Base-by-base conservation (phyloP, 371 early-diverging fungal species). In the Syncephalastrum monosporum region DNA sequence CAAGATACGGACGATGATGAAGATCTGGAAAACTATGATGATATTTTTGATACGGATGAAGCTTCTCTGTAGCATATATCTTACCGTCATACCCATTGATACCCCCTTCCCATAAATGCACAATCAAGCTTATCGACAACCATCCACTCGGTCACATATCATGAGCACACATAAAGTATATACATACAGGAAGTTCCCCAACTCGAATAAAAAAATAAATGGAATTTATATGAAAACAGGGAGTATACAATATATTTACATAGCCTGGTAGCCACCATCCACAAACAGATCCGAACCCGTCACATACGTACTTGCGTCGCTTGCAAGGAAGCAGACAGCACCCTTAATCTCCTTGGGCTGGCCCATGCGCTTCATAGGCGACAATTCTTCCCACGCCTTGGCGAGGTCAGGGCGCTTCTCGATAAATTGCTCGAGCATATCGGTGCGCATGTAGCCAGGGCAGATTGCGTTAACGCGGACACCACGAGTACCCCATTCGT, bases 281-380 rank as follows among this genome's bases (percentile, higher is more conserved):
- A 79, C 72, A 46, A 69, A 69, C 16, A 79, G 51, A 16, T 79
- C 72, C 27, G 72, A 53, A 41, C 83, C 87, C 12, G 84, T 84
- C 25, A 88, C 74, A 63, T 72, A 87, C 25, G 76, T 59, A 50
- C 78, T 86, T 3, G 86, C 85, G 49, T 84, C 88, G 25, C 85
- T 83, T 17, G 83, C 86, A 55, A 92, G 72, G 67, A 79, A 92
- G 42, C 90, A 67, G 19, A 89, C 79, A 17, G 88, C 83, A 55
- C 86, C 83, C 59, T 84, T 85, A 44, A 90, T 80, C 61, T 91
- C 91, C 19, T 70, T 67, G 53, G 87, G 75, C 16, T 74, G 67
- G 49, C 89, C 90, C 67, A 79, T 53, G 23, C 82, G 75, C 50
- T 69, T 64, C 74, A 75, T 73, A 4, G 79, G 79, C n/a, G 70